Evolutionary conservation across 495 filamentous ascomycete genomes (phyloP).

Genomic region (Filosporella fistucella): DNA sequence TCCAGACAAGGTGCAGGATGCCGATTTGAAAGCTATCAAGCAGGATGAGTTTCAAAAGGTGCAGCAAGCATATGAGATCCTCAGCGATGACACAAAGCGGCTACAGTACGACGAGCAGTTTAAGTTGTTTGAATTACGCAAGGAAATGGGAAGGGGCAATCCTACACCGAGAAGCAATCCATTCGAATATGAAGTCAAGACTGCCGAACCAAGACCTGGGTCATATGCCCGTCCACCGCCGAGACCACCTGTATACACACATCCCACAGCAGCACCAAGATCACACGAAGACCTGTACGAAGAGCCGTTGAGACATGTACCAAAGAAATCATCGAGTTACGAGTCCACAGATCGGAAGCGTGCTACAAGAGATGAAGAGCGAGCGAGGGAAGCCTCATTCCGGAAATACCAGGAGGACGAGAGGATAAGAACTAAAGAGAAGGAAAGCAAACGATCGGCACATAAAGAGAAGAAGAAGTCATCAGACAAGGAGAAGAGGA

Average conservation of each 20-base stretch:
- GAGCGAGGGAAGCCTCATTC: slow-evolving; percentile 12
- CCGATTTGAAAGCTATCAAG: slow-evolving; percentile 60
- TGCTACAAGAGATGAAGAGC: slow-evolving; percentile 24
- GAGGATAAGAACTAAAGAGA: slow-evolving; percentile 24
- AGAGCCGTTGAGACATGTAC: slow-evolving; percentile 27
- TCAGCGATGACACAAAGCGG: slow-evolving; percentile 72
- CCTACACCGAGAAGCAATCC: slow-evolving; percentile 19
- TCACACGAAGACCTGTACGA: slow-evolving; percentile 38
- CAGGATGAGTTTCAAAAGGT: slow-evolving; percentile 88
- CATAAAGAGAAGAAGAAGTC: slow-evolving; percentile 32
- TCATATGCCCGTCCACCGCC: slow-evolving; percentile 13
- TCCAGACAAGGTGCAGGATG: slow-evolving; percentile 89
- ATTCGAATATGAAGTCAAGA: slow-evolving; percentile 23
- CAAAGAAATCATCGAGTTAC: slow-evolving; percentile 40
- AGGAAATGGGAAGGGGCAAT: slow-evolving; percentile 29
- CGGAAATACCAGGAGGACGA: slow-evolving; percentile 28
- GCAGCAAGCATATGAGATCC: slow-evolving; percentile 87
- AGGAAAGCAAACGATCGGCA: slow-evolving; percentile 29
- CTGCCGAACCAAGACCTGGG: slow-evolving; percentile 18
- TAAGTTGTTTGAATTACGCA: slow-evolving; percentile 52
- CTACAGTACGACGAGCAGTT: slow-evolving; percentile 74
- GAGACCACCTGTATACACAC: slow-evolving; percentile 5
- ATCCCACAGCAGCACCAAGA: slow-evolving; percentile 13
- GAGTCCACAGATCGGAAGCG: slow-evolving; percentile 27
- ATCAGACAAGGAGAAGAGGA: slow-evolving; percentile 47